Base-by-base conservation (phyloP, 441 rosid species). In the Eutrema salsugineum region DNA sequence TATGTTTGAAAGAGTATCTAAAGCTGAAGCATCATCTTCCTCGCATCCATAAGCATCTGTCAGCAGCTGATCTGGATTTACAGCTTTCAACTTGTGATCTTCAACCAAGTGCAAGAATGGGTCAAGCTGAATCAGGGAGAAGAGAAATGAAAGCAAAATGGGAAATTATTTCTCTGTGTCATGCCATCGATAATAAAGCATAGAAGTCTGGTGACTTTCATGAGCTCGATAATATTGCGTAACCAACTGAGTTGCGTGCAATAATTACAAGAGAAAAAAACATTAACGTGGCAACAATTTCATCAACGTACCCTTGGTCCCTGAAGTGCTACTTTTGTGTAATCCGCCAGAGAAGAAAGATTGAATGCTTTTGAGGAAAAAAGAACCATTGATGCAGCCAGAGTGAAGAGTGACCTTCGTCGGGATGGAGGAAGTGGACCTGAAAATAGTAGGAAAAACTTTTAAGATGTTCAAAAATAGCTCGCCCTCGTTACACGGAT, bases 361-460 rank as follows among this genome's bases (percentile, higher is more conserved):
- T 81, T 78, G 75, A 71, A 88, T 27, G 95, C 95, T 81, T 85
- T 87, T 36, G 99, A 86, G 61, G 97, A 86, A 77, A 93, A 95
- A 53, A 89, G 86, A 83, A 89, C 83, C 99, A 95, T 95, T 38
- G 97, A 79, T 59, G 88, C 84, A 72, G 97, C 86, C 85, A 95
- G 66, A 58, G 88, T 86, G 71, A 89, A 91, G 65, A 95, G 93
- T 15, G 96, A 93, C 78, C 99, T 85, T 59, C 91, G 80, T 8
- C 86, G 73, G 33, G 99, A 87, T 47, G 98, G 87, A 59, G 89
- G 88, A 68, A 95, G 85, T 49, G 86, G 78, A 53, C 86, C 99
- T 93, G 87, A 76, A 82, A 9, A 86, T 47, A 65, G 57, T 30
- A 57, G 20, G n/a, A n/a, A n/a, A n/a, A n/a, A n/a, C 10, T 35